Base-by-base conservation (phyloP, 495 filamentous ascomycete genomes). In the Hamigera avellanea region DNA sequence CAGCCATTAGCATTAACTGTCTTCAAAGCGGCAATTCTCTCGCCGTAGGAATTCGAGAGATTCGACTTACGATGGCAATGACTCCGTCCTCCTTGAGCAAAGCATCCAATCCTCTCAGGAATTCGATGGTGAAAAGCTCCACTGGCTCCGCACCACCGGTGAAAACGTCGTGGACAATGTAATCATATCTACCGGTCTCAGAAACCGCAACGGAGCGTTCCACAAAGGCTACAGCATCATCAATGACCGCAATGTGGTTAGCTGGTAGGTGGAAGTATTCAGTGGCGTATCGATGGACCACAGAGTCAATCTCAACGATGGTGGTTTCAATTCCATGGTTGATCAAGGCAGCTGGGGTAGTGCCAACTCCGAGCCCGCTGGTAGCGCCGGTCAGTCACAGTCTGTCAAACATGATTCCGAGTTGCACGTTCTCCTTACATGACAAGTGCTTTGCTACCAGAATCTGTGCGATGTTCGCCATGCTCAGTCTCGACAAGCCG, bases 161-260 rank as follows among this genome's bases (percentile, higher is more conserved):
- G 62, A 98, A 98, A n/a, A 98, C 91, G 48, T 98, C 91, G 47
- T 98, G 91, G 41, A 98, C 66, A 50, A 98, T 87, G 64, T 93
- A 96, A 55, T 94, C 80, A 50, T 80, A 96, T 27, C 69, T 64
- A 12, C 69, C 53, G 21, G 61, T 50, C 2, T 53, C 42, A 1
- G 63, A 39, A 8, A 66, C 59, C 2, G 66, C 50, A 10, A 62
- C 52, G n/a, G 70, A 61, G 3, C 54, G 56, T 26, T 66, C 49
- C 10, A 87, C 83, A 58, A 86, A 94, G 16, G 61, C 57, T 6
- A 85, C 72, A 0, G 89, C 91, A 47, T 98, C 82, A 40, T 82
- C 73, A 44, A 95, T 83, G 40, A 83, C 70, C 19, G 81, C 67
- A 1, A 76, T 86, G 57, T 93, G 84, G 50, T 89, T 86, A 16